These are phyloP conservation scores for Dichotomocladium elegans DNA, from an alignment of 371 early-diverging fungal species.

Conservation along the genomic window DNA sequence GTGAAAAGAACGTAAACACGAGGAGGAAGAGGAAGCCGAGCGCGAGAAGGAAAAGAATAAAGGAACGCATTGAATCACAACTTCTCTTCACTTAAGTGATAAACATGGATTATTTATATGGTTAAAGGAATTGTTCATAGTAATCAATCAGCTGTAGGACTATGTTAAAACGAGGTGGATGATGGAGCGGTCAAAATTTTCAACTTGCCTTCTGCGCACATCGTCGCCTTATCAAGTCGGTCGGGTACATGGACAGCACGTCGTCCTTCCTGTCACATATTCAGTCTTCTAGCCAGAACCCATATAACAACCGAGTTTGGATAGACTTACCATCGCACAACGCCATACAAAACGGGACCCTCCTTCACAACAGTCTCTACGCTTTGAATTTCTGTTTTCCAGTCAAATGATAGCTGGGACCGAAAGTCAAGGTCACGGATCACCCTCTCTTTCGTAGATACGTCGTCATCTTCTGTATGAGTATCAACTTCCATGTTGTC, in stretches of 20 bases:
- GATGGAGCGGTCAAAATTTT: neutral
- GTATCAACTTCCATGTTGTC: neutral
- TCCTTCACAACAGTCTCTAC: slow-evolving; percentile 4
- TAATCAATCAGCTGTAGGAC: slow-evolving; percentile 1
- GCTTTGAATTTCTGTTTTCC: neutral
- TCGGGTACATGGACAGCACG: slow-evolving; percentile 6
- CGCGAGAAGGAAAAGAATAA: too few relatives aligned
- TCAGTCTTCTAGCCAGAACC: neutral
- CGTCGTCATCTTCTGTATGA: neutral
- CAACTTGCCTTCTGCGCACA: slow-evolving; percentile 9
- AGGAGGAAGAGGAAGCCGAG: too few relatives aligned
- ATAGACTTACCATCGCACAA: slow-evolving; percentile 6
- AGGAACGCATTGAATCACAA: too few relatives aligned
- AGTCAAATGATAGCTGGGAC: slow-evolving; percentile 1
- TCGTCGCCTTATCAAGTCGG: slow-evolving; percentile 4
- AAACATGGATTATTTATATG: too few relatives aligned
- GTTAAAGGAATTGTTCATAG: slow-evolving; percentile 5
- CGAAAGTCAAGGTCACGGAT: slow-evolving; percentile 9
- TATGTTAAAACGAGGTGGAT: neutral
- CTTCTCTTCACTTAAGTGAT: too few relatives aligned
- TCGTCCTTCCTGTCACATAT: slow-evolving; percentile 5
- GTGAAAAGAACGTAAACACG: too few relatives aligned
- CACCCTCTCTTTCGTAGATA: neutral
- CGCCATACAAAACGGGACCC: slow-evolving; percentile 3
- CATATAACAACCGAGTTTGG: too few relatives aligned